Evolutionary conservation across 83 land plant species (phyloP).

Genomic region (Picea abies): DNA sequence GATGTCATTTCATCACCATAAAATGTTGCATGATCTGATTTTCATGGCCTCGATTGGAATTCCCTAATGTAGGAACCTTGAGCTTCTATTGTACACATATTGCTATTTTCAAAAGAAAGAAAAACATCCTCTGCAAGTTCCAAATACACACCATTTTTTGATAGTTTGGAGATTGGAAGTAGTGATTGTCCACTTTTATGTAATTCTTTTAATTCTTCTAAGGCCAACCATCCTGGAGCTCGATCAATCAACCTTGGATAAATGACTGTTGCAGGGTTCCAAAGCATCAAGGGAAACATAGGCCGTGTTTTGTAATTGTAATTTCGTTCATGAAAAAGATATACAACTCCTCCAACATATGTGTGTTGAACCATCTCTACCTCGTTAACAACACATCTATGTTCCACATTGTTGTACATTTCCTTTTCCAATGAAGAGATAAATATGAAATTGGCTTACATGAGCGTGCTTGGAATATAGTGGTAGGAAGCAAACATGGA

Average conservation of each 20-base stretch:
- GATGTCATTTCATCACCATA: slow-evolving; percentile 59
- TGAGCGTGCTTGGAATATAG: too few relatives aligned
- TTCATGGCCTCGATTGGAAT: slow-evolving; percentile 25
- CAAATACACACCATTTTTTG: too few relatives aligned
- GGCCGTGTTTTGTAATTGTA: slow-evolving; percentile 28
- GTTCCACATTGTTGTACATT: too few relatives aligned
- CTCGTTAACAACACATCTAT: too few relatives aligned
- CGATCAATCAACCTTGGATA: slow-evolving; percentile 26
- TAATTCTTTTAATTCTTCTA: slow-evolving; percentile 25
- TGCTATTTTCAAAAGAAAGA: too few relatives aligned
- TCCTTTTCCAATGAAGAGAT: too few relatives aligned
- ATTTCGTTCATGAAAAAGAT: slow-evolving; percentile 36
- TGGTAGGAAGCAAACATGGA: too few relatives aligned
- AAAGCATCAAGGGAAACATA: slow-evolving; percentile 30
- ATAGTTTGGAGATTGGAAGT: slow-evolving; percentile 24
- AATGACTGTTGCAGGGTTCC: slow-evolving; percentile 32
- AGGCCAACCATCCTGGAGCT: slow-evolving; percentile 26
- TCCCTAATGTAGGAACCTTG: too few relatives aligned
- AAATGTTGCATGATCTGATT: slow-evolving; percentile 62
- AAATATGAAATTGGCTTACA: too few relatives aligned
- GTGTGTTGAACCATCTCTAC: too few relatives aligned
- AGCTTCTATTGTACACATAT: too few relatives aligned
- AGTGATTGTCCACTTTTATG: slow-evolving; percentile 20
- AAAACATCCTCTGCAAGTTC: too few relatives aligned
- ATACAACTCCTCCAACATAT: slow-evolving; percentile 23